These are phyloP conservation scores for Kernera saxatilis DNA, from an alignment of 345 rosid species.

Conservation along the genomic window DNA sequence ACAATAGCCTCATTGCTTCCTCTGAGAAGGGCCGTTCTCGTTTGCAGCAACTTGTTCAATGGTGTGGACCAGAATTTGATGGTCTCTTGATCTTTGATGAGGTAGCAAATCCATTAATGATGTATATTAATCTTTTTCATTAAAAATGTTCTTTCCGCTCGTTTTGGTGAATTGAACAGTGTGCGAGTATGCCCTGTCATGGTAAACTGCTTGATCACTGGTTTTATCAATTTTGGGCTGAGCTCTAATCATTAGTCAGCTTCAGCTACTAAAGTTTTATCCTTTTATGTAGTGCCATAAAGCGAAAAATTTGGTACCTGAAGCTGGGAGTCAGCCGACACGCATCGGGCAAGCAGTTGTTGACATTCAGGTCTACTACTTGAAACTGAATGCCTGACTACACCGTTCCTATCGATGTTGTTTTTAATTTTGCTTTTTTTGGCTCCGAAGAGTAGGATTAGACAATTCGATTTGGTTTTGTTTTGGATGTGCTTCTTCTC, in stretches of 20 bases:
- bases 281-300: conserved; percentile 82
- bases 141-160: not conserved
- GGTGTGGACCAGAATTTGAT: conserved; percentile 88
- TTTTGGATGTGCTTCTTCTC: conserved; percentile 6
- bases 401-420: not conserved
- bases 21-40: conserved; percentile 99
- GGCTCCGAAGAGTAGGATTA: not conserved
- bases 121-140: conserved; percentile 3
- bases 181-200: conserved; percentile 9
- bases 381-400: conserved; percentile 18
- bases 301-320: conserved; percentile 98
- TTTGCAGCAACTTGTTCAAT: conserved; percentile 95
- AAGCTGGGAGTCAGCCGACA: conserved; percentile 98
- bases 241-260: conserved; percentile 16
- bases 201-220: conserved; percentile 9
- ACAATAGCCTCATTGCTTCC: conserved; percentile 97
- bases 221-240: not conserved
- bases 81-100: conserved; percentile 94
- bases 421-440: not conserved
- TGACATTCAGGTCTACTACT: conserved; percentile 80
- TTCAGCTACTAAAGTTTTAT: conserved; percentile 30
- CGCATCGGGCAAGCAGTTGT: conserved; percentile 97
- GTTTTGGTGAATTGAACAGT: conserved; percentile 11
- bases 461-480: not conserved
- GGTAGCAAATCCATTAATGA: conserved; percentile 39